These are phyloP conservation scores for Raddia guianensis DNA, from an alignment of 176 grass and related monocot species.

Conservation along the genomic window DNA sequence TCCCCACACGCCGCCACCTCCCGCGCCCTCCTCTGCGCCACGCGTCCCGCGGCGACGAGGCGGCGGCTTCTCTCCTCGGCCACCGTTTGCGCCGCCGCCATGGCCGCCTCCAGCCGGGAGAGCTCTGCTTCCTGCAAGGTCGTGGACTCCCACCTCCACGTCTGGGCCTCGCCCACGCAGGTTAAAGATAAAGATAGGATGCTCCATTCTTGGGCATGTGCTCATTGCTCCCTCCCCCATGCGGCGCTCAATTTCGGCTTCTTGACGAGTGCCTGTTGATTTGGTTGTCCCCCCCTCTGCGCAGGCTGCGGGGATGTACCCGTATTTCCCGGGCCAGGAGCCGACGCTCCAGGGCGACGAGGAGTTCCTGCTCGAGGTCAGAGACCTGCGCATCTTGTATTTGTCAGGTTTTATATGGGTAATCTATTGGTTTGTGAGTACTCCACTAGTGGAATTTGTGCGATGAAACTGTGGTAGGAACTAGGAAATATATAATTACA, in stretches of 20 bases:
- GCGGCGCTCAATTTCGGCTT: not conserved
- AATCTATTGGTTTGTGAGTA: not conserved
- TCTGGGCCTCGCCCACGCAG: constrained; percentile 81
- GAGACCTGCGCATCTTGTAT: not conserved
- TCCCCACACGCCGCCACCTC: constrained; percentile 9
- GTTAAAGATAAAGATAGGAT: constrained; percentile 28
- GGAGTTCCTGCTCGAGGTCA: constrained; percentile 83
- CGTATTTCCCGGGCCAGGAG: constrained; percentile 80
- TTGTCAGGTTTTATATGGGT: not conserved
- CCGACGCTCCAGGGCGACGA: constrained; percentile 71
- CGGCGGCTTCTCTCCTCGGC: constrained; percentile 35
- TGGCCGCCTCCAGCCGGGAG: constrained; percentile 38
- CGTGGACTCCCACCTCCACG: constrained; percentile 86
- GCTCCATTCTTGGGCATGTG: not conserved
- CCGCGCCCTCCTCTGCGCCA: not conserved
- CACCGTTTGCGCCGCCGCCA: constrained; percentile 20
- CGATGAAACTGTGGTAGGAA: not conserved
- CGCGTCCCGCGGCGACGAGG: constrained; percentile 12
- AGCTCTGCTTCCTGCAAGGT: constrained; percentile 52
- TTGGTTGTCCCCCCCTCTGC: not conserved
- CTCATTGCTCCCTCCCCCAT: too few relatives aligned
- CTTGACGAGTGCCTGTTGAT: not conserved
- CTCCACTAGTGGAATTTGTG: not conserved
- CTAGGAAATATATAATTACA: too few relatives aligned
- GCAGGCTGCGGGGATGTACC: constrained; percentile 60